Percentiles rank a stretch among this genome's conserved stretches.
Evolutionary conservation across 2,329 filamentous ascomycete species (phyloP).

Genomic region (Chrysosporium keratinophilum): DNA sequence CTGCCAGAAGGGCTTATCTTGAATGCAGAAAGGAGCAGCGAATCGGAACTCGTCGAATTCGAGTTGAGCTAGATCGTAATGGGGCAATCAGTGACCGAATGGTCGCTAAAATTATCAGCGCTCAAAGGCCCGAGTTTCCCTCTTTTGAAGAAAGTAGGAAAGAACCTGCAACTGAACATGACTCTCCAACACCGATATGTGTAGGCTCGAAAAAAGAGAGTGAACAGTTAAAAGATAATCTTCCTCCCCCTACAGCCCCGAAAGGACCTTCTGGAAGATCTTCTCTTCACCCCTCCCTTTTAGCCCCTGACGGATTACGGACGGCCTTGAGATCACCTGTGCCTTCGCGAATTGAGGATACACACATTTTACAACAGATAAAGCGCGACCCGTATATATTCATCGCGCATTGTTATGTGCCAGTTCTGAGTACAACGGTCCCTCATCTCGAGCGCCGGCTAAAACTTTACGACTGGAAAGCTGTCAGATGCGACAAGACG

Average conservation of each 20-base stretch:
- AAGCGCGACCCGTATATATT: constrained; percentile 81
- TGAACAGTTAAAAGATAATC: constrained; percentile 20
- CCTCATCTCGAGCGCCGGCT: constrained; percentile 83
- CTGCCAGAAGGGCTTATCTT: constrained; percentile 66
- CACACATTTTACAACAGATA: constrained; percentile 57
- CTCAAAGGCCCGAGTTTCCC: constrained; percentile 40
- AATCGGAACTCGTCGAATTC: constrained; percentile 66
- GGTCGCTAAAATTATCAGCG: constrained; percentile 62
- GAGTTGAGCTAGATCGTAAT: constrained; percentile 81
- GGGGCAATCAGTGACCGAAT: constrained; percentile 70
- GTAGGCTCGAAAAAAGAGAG: constrained; percentile 3
- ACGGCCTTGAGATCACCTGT: constrained; percentile 25
- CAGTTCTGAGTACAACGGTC: constrained; percentile 73
- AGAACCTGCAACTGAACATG: constrained; percentile 20
- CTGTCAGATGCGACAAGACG: constrained; percentile 70
- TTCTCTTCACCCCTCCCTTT: constrained; percentile 20
- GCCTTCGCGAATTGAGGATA: constrained; percentile 52
- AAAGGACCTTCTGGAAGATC: constrained; percentile 63
- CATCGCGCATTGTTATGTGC: constrained; percentile 75
- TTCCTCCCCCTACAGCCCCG: constrained; percentile 70
- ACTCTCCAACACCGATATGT: not conserved
- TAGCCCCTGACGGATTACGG: constrained; percentile 26
- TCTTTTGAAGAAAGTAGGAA: constrained; percentile 20
- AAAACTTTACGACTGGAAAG: constrained; percentile 69
- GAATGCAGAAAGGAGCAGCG: constrained; percentile 66